A percentile compares a stretch with the other conserved stretches of the same genome.
These are phyloP conservation scores for Telopea speciosissima DNA, from an alignment of 177 flowering plant species.

Conservation along the genomic window DNA sequence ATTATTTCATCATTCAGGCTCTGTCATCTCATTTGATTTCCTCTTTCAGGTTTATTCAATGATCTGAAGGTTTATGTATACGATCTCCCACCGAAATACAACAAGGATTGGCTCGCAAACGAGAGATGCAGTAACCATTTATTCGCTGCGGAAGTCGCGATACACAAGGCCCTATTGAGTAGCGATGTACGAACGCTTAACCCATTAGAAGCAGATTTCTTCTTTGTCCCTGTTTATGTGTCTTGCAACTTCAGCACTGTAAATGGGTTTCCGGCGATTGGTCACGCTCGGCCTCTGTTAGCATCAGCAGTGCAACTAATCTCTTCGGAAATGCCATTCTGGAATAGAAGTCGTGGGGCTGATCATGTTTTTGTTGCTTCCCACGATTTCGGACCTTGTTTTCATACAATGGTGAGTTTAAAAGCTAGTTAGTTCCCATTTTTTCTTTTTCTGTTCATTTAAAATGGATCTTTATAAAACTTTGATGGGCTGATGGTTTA, in stretches of 20 bases:
- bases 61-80: slow-evolving; percentile 68
- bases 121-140: slow-evolving; percentile 66
- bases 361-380: slow-evolving; percentile 97
- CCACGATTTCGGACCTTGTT: slow-evolving; percentile 91
- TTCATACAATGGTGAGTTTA: slow-evolving; percentile 75
- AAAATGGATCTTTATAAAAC: not conserved
- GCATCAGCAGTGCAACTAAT: slow-evolving; percentile 49
- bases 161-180: slow-evolving; percentile 55
- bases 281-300: slow-evolving; percentile 65
- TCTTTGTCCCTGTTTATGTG: slow-evolving; percentile 94
- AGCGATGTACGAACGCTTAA: slow-evolving; percentile 57
- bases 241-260: slow-evolving; percentile 87
- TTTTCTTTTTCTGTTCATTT: not conserved
- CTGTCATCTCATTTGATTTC: not conserved
- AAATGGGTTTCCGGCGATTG: slow-evolving; percentile 88
- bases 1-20: not conserved
- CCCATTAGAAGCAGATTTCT: slow-evolving; percentile 84
- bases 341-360: slow-evolving; percentile 78
- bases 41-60: slow-evolving; percentile 20
- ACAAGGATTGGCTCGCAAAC: slow-evolving; percentile 62
- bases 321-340: slow-evolving; percentile 53
- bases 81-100: slow-evolving; percentile 71
- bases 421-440: too few species aligned
- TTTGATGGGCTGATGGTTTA: not conserved
- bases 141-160: slow-evolving; percentile 91